Evolutionary conservation across 2,329 filamentous ascomycete genomes (phyloP), one percentile per base, ranked within the genome.

Genomic region (Cercospora zeae-maydis): DNA sequence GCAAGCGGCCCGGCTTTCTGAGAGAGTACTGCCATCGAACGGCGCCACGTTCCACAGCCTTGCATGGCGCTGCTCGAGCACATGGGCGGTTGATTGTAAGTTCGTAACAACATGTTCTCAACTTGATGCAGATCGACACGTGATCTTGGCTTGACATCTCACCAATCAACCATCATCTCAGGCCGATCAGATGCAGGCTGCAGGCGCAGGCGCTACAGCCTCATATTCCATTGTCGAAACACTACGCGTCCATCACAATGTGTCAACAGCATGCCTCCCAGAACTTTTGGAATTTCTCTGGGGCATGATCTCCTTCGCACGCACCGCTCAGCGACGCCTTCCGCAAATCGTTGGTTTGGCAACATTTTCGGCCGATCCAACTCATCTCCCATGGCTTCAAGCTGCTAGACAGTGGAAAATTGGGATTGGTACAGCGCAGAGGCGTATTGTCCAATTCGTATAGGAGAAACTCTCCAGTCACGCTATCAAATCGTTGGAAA

Each of bases 401-500:
- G 16, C 13, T 57, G 8, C 13, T 57, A 10, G 34, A 30, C 34
- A 21, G 16, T n/a, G 45, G 63, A 65, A 16, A 62, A 45, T 30
- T 56, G 34, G 47, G 42, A 24, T 0, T 53, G 55, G 45, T 65
- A 65, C 24, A 47, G 24, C 39, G 19, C 59, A 27, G 31, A 59
- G 9, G 8, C 14, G 4, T 60, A 49, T 42, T 65, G 63, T 16
- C 55, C 59, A 8, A 19, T 62, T 2, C 53, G 21, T 2, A 59
- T 65, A 3, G 59, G 63, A 36, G 53, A 64, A 37, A 24, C 24
- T 10, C 27, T 65, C 13, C 16, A 27, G 5, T 31, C 45, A 14
- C 45, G 63, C 10, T 65, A 65, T 37, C 59, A 59, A 19, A 56
- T 65, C 6, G 3, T 63, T 11, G 59, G 52, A 34, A 63, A 60